These are phyloP conservation scores for Starmerella khaoyaiensis DNA, from an alignment of 805 yeast species.

Conservation along the genomic window DNA sequence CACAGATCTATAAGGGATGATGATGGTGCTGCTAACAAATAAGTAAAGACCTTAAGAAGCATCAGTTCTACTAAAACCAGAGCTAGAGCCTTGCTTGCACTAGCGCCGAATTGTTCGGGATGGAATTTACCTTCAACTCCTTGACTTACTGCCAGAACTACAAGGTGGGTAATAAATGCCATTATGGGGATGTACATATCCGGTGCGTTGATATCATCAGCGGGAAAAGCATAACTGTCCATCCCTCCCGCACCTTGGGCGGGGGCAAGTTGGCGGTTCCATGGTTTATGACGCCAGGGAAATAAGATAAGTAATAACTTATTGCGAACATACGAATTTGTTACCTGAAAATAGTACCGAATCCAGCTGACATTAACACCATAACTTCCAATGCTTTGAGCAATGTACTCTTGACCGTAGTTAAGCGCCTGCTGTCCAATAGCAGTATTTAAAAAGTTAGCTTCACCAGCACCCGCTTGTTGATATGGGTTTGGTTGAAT, in stretches of 20 bases:
- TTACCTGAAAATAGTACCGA: constrained; percentile 81
- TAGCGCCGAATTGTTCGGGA: constrained; percentile 79
- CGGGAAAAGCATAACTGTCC: constrained; percentile 54
- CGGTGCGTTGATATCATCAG: constrained; percentile 84
- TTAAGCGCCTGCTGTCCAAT: constrained; percentile 75
- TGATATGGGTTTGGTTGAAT: neutral
- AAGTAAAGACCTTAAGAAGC: constrained; percentile 68
- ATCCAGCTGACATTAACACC: constrained; percentile 41
- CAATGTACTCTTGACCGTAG: constrained; percentile 67
- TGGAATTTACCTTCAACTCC: constrained; percentile 85
- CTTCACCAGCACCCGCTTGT: constrained; percentile 19
- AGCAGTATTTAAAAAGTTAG: constrained; percentile 52
- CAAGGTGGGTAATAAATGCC: constrained; percentile 79
- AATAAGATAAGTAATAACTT: constrained; percentile 64
- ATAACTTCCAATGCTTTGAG: constrained; percentile 48
- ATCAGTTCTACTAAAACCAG: constrained; percentile 64
- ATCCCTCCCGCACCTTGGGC: constrained; percentile 29
- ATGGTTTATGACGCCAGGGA: constrained; percentile 74
- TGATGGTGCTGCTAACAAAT: constrained; percentile 50
- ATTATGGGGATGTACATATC: constrained; percentile 91
- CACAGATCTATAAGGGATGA: constrained; percentile 70
- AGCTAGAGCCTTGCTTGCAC: constrained; percentile 76
- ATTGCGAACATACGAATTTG: constrained; percentile 68
- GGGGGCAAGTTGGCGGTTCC: constrained; percentile 47
- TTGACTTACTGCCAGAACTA: constrained; percentile 69